Evolutionary conservation across 1,284 basidiomycete genomes (phyloP), one percentile per base, ranked within the genome.

Genomic region (Heterobasidion parviporum): DNA sequence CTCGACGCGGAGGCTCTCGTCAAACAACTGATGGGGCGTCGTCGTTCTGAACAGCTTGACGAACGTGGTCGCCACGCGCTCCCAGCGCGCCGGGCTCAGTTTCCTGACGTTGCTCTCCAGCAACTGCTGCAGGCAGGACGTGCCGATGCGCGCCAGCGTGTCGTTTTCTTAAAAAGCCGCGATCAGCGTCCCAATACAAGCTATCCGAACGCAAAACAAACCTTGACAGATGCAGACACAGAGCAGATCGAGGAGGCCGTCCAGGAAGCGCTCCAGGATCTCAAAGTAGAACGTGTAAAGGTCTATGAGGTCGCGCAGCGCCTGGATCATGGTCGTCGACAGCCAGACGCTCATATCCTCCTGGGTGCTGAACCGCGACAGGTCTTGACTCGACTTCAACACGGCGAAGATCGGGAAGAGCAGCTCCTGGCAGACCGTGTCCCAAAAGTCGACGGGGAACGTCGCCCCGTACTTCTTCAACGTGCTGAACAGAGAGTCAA

Each of bases 301-400:
- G 67, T 97, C 93, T 59, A 99, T 92, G 60, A 99, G 78, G 70
- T 98, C 93, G 38, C 97, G 84, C 56, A 99, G 78, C 1, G 97
- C 97, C 68, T 99, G 96, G 56, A 99, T 98, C 88, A 99, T 95
- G 1, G 97, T 99, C 8, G 97, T 98, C 47, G 94, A 98, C 50
- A 99, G 74, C 97, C 97, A 99, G 14, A 99, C 95, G 64, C 94
- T 97, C 94, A 98, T 97, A 65, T 99, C 97, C 68, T 99, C 97
- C 66, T 98, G 93, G 2, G 93, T 95, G 67, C 80, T 92, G 76
- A 98, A 98, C 33, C 94, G 83, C 14, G 91, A 92, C 36, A 98
- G 72, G 68, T 98, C 95, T 74, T 85, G 88, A 62, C 83, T 89
- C 14, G 91, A 94, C 64, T 93, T 92, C 57, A 99, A 78, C 51